Evolutionary conservation across 108 stramenopile species (phyloP).

Genomic region (Conticribra guillardii): DNA sequence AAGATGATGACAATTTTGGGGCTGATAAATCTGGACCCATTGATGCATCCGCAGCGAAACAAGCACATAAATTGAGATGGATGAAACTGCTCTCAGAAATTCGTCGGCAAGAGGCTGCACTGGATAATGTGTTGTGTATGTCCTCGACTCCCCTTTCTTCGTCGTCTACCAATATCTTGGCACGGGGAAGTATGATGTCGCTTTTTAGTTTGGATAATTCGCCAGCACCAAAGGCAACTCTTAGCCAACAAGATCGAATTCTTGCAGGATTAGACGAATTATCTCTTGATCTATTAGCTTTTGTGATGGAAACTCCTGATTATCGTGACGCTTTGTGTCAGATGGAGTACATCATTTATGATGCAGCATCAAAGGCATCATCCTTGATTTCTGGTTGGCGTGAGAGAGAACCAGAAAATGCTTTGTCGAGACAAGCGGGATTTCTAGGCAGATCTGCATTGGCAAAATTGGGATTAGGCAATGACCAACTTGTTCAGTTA

Average conservation of each 20-base stretch:
- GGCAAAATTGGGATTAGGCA: constrained; percentile 12
- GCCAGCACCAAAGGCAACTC: not conserved
- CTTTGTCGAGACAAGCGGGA: constrained; percentile 19
- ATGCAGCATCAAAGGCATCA: constrained; percentile 38
- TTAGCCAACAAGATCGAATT: constrained; percentile 8
- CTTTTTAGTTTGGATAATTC: constrained; percentile 9
- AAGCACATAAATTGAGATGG: constrained; percentile 36
- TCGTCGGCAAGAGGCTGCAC: constrained; percentile 28
- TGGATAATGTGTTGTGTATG: constrained; percentile 36
- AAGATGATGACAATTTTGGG: constrained; percentile 5
- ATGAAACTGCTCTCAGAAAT: constrained; percentile 38
- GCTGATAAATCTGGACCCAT: not conserved
- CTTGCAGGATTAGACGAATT: constrained; percentile 45
- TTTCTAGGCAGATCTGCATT: constrained; percentile 26
- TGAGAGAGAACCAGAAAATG: constrained; percentile 3
- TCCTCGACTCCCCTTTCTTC: constrained; percentile 1
- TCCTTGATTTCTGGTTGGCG: constrained; percentile 29
- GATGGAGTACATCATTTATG: constrained; percentile 31
- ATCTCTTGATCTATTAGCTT: constrained; percentile 25
- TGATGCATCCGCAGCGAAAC: constrained; percentile 3
- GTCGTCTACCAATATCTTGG: constrained; percentile 11
- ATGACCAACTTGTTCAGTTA: constrained; percentile 29
- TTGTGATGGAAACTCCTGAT: constrained; percentile 19
- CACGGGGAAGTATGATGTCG: constrained; percentile 37
- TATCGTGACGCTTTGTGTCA: constrained; percentile 14